Conservation (phyloP, 2,329 filamentous ascomycete genomes). For the Fusarium verrucosum region DNA sequence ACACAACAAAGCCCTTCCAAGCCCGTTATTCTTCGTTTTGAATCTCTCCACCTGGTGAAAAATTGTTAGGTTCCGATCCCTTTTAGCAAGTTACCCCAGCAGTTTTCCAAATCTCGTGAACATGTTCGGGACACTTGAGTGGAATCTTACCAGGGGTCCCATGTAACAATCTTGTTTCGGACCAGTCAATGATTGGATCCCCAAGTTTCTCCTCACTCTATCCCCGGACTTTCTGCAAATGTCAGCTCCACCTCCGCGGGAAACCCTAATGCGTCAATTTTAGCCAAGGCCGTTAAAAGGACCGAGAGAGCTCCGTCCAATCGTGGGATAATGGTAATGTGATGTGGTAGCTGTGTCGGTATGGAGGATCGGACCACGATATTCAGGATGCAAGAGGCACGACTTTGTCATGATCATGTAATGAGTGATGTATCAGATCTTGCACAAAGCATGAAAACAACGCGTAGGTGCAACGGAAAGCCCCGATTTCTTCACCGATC, state of each 20-base stretch:
- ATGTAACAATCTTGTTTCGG: not conserved
- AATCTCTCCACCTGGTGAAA: not conserved
- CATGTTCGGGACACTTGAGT: not conserved
- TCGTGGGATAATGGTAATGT: not conserved
- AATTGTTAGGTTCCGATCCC: not conserved
- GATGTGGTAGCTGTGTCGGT: not conserved
- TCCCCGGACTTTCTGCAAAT: not conserved
- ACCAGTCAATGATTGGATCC: not conserved
- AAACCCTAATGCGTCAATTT: not conserved
- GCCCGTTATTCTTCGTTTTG: too few species aligned
- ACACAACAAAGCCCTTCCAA: too few species aligned
- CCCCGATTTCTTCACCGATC: not conserved
- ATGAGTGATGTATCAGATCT: not conserved
- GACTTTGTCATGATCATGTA: slow-evolving; percentile 3
- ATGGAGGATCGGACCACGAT: not conserved
- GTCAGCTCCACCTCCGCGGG: not conserved
- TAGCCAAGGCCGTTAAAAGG: not conserved
- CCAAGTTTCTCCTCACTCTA: not conserved
- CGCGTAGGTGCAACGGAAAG: not conserved
- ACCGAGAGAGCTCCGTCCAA: not conserved
- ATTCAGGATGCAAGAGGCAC: not conserved
- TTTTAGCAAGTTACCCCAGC: not conserved
- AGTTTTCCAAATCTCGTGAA: slow-evolving; percentile 5
- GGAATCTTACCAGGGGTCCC: not conserved
- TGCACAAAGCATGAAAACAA: not conserved